Percentiles rank a stretch among this genome's conserved stretches.
phyloP scores from a whole-genome alignment of 768 basidiomycete genomes.

The Xerocomus spinulosus region DNA sequence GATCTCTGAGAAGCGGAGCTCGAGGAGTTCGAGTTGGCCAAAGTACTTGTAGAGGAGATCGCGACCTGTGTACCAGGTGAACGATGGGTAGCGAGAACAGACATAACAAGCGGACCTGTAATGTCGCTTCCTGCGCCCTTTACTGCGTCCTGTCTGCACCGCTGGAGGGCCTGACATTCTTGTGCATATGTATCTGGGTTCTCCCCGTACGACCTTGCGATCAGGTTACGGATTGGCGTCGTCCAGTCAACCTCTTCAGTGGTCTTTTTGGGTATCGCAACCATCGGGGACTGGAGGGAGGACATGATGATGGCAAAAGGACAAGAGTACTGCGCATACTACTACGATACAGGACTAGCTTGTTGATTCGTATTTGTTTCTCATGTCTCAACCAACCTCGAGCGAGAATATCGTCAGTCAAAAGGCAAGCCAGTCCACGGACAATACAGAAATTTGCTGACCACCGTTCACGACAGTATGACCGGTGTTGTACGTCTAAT shows the following conservation, averaged over 20 bases:
- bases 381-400: slow-evolving; percentile 61
- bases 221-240: slow-evolving; percentile 75
- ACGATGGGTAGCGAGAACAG: neutral
- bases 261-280: slow-evolving; percentile 89
- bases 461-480: slow-evolving; percentile 48
- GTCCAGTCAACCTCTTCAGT: slow-evolving; percentile 98
- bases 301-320: slow-evolving; percentile 43
- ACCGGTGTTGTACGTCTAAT: slow-evolving; percentile 72
- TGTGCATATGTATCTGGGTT: slow-evolving; percentile 81
- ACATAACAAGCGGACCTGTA: slow-evolving; percentile 56
- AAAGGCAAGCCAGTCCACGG: slow-evolving; percentile 77
- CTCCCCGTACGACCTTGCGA: slow-evolving; percentile 92
- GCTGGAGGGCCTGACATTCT: slow-evolving; percentile 80
- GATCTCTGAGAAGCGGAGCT: slow-evolving; percentile 94
- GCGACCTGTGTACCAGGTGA: slow-evolving; percentile 47
- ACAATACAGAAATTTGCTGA: no score
- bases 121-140: slow-evolving; percentile 93
- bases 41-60: slow-evolving; percentile 99
- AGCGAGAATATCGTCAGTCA: slow-evolving; percentile 89
- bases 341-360: neutral
- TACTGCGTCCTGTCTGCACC: slow-evolving; percentile 94
- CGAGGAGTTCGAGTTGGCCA: slow-evolving; percentile 95
- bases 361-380: slow-evolving; percentile 25
- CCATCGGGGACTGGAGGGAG: slow-evolving; percentile 81
- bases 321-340: neutral